Evolutionary conservation across 2,329 filamentous ascomycete genomes (phyloP), one percentile per base, ranked within the genome.

Genomic region (Spiromastix sp.): DNA sequence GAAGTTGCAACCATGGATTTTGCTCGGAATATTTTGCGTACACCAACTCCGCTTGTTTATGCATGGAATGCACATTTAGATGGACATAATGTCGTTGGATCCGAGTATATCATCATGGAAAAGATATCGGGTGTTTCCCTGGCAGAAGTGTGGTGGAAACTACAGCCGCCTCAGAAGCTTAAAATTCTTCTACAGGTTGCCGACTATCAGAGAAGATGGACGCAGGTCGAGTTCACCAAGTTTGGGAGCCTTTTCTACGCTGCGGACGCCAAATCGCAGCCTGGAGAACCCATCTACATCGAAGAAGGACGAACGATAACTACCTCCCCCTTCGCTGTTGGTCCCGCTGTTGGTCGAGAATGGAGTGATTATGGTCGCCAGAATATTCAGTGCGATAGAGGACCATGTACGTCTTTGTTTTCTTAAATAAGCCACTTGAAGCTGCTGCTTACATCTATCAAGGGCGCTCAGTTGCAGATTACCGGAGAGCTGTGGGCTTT

Each of bases 1-100:
- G 57, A 61, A 44, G 56, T 55, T 29, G 57, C 57, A 11, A 61
- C 55, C 17, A 47, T 61, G 37, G 50, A 57, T 10, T 54, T 57
- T 37, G 21, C 30, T 3, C 31, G 21, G 5, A 24, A 22, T 24
- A n/a, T 33, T 2, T n/a, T 33, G 3, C 31, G 25, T 10, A 15
- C 21, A 6, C 31, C 31, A 12, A 20, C 31, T n/a, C 31, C 31
- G n/a, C 5, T 5, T 3, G 31, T 40, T 3, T 37, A 22, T 21
- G 26, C 19, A 3, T 33, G 21, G 31, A 33, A 33, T 13, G 31
- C 31, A 11, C 5, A 7, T 26, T 18, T n/a, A 10, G 15, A 24
- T 11, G 25, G 19, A 1, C n/a, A n/a, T 5, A 59, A 59, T 31
- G 22, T 49, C 32, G 54, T 54, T 32, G 52, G 55, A 3, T 51